A percentile compares a stretch with the other conserved stretches of the same genome.
Conservation (phyloP, 2,329 filamentous ascomycete genomes). For the Exophiala oligosperma region DNA sequence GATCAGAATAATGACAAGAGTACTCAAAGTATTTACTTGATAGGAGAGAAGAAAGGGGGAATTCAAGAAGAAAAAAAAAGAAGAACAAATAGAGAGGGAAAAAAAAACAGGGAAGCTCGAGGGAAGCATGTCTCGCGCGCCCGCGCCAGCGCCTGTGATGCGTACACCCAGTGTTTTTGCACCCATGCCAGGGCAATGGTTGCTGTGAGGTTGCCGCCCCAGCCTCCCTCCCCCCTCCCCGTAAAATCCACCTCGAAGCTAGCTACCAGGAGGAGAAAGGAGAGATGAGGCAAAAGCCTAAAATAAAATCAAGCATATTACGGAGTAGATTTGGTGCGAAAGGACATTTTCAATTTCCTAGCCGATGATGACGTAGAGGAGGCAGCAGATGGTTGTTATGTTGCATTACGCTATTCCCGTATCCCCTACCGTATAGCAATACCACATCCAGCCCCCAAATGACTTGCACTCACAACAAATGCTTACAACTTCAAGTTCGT, state of each 20-base stretch:
- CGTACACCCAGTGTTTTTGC: not conserved
- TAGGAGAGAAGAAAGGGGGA: slow-evolving; percentile 4
- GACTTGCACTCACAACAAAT: no score
- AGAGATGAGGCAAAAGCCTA: no score
- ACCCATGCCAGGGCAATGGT: not conserved
- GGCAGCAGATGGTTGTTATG: no score
- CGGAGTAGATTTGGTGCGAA: no score
- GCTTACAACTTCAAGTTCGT: no score
- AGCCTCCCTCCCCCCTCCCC: not conserved
- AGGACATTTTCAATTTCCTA: no score
- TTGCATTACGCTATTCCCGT: no score
- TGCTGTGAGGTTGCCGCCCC: not conserved
- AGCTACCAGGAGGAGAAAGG: not conserved
- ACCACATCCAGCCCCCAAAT: no score
- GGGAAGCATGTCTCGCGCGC: not conserved
- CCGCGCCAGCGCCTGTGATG: not conserved
- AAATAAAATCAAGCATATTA: no score
- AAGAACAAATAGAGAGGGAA: not conserved
- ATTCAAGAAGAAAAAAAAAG: not conserved
- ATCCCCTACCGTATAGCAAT: no score
- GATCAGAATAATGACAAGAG: slow-evolving; percentile 10
- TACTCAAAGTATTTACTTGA: not conserved
- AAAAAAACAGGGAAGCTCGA: not conserved
- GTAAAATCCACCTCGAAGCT: not conserved
- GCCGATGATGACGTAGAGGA: no score